Evolutionary conservation across 23 red algal species (phyloP).

Genomic region (Porphyridium purpureum): DNA sequence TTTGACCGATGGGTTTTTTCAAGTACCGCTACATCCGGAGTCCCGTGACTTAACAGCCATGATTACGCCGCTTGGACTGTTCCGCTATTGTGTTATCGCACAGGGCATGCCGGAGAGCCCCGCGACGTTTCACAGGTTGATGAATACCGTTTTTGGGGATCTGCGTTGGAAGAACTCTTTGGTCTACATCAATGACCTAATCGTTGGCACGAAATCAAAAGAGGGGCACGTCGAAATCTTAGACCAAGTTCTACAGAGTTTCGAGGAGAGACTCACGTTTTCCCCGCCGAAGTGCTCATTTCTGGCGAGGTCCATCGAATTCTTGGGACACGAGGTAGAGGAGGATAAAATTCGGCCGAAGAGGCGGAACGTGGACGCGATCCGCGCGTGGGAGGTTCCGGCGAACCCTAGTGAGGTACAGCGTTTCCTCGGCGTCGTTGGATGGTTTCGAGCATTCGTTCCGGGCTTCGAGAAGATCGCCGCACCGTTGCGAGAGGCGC

Average conservation of each 20-base stretch:
- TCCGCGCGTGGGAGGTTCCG: not conserved
- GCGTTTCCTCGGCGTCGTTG: too few species aligned
- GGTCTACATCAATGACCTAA: too few species aligned
- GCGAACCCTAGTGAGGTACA: slow-evolving; percentile 5
- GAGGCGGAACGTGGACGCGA: not conserved
- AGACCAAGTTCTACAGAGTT: slow-evolving; percentile 3
- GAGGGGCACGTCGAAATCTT: slow-evolving; percentile 10
- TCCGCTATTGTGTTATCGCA: slow-evolving; percentile 7
- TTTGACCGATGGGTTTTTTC: slow-evolving; percentile 20
- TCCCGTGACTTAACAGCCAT: slow-evolving; percentile 7
- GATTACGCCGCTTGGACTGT: slow-evolving; percentile 2
- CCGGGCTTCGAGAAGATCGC: slow-evolving; percentile 7
- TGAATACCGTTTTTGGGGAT: too few species aligned
- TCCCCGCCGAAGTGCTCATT: slow-evolving; percentile 17
- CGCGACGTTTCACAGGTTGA: slow-evolving; percentile 16
- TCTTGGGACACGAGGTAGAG: slow-evolving; percentile 18
- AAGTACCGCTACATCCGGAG: slow-evolving; percentile 1
- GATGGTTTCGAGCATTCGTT: not conserved
- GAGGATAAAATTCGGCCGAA: slow-evolving; percentile 2
- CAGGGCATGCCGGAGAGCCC: slow-evolving; percentile 8
- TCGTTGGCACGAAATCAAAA: too few species aligned
- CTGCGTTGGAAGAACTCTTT: too few species aligned
- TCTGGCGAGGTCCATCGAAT: slow-evolving; percentile 2
- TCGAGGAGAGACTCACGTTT: slow-evolving; percentile 8
- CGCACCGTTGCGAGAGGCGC: too few species aligned